Conservation (phyloP, 176 grass and related monocot genomes). For the Bolboschoenus planiculmis region DNA sequence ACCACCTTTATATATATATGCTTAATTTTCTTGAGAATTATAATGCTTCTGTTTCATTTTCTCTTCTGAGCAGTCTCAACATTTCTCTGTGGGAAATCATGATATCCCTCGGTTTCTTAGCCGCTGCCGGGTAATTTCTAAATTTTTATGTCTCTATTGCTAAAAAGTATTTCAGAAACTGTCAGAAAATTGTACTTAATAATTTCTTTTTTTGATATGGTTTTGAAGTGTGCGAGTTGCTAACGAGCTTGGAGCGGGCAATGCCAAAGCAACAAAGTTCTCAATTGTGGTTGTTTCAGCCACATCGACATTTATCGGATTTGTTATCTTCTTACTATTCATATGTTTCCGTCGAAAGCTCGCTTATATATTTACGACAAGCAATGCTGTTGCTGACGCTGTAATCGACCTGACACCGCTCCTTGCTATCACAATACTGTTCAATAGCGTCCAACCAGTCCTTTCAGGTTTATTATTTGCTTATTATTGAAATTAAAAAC, state of each 20-base stretch:
- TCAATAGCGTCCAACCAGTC: constrained; percentile 63
- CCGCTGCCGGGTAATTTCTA: not conserved
- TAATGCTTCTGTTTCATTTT: not conserved
- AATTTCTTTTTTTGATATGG: not conserved
- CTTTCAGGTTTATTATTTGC: constrained; percentile 35
- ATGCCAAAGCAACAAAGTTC: constrained; percentile 44
- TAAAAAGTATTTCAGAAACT: not conserved
- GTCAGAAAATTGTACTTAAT: not conserved
- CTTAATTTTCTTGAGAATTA: not conserved
- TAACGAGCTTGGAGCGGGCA: constrained; percentile 43
- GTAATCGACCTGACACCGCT: constrained; percentile 39
- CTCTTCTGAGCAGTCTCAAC: constrained; percentile 10
- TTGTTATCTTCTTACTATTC: constrained; percentile 25
- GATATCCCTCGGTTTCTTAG: constrained; percentile 22
- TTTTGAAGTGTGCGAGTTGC: constrained; percentile 24
- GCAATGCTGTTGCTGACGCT: constrained; percentile 34
- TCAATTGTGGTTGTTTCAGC: constrained; percentile 33
- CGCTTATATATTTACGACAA: constrained; percentile 53
- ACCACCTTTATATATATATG: not conserved
- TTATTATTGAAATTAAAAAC: constrained; percentile 7
- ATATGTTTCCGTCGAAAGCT: constrained; percentile 28
- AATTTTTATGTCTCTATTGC: not conserved
- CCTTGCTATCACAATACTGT: constrained; percentile 44
- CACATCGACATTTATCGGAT: constrained; percentile 24
- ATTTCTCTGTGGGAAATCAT: constrained; percentile 14